Percentiles rank a stretch among this genome's conserved stretches.
Evolutionary conservation across 2,329 filamentous ascomycete species (phyloP).

Genomic region (Penicillium janthinellum): DNA sequence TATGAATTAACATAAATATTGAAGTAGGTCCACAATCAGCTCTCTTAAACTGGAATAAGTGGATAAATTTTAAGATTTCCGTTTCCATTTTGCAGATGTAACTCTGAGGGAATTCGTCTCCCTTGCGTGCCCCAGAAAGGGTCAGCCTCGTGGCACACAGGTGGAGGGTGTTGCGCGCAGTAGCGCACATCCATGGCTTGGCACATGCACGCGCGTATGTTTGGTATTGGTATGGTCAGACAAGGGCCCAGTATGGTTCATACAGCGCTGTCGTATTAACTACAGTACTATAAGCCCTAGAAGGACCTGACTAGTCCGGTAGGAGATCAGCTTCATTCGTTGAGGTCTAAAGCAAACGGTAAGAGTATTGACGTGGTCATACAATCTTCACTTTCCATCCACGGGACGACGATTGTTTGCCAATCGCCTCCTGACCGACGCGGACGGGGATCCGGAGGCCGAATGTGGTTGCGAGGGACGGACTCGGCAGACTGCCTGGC

Average conservation of each 20-base stretch:
- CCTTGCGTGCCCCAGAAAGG: constrained; percentile 20
- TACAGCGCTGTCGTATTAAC: not conserved
- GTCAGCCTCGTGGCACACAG: constrained; percentile 34
- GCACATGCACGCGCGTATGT: constrained; percentile 15
- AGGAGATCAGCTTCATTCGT: too few species aligned
- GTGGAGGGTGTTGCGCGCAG: constrained; percentile 24
- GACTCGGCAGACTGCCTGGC: not conserved
- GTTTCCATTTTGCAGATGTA: constrained; percentile 10
- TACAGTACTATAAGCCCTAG: not conserved
- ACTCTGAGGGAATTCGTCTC: constrained; percentile 15
- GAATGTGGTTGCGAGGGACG: not conserved
- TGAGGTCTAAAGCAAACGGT: too few species aligned
- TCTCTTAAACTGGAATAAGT: not conserved
- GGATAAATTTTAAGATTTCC: not conserved
- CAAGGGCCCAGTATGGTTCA: constrained; percentile 1
- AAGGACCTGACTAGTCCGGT: too few species aligned
- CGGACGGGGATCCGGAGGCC: not conserved
- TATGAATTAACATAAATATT: too few species aligned
- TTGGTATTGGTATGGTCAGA: not conserved
- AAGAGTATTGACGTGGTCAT: too few species aligned
- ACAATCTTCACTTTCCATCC: too few species aligned
- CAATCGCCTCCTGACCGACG: not conserved
- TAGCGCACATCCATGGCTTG: constrained; percentile 29
- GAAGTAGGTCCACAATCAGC: not conserved
- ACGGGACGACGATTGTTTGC: not conserved